A percentile compares a stretch with the other conserved stretches of the same genome.
phyloP scores from a whole-genome alignment of 192 early-diverging fungal species.

The Chytriomyces hyalinus region DNA sequence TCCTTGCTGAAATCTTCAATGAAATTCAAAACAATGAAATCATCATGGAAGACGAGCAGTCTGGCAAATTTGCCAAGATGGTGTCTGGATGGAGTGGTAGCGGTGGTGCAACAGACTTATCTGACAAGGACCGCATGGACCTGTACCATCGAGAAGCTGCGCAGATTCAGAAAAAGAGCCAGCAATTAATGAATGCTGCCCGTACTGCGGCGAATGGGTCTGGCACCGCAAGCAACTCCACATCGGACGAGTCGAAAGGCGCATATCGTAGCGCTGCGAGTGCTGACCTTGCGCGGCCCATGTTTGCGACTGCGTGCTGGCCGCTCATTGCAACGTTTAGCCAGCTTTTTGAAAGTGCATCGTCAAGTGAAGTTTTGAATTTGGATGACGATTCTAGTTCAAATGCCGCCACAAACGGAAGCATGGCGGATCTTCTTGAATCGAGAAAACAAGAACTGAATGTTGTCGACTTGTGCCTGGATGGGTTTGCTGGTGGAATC shows the following conservation, averaged over 20 bases:
- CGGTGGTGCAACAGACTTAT: conserved; percentile 45
- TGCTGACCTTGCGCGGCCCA: conserved; percentile 56
- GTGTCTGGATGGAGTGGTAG: conserved; percentile 46
- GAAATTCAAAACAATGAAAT: conserved; percentile 86
- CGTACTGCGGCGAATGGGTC: background rate
- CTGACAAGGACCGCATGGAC: conserved; percentile 58
- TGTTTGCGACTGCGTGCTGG: conserved; percentile 63
- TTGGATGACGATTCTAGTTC: conserved; percentile 37
- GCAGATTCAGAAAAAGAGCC: conserved; percentile 62
- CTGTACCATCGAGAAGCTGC: conserved; percentile 58
- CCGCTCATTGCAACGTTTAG: conserved; percentile 62
- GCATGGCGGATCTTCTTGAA: conserved; percentile 1
- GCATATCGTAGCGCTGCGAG: conserved; percentile 50
- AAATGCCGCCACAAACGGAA: background rate
- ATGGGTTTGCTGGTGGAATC: conserved; percentile 82
- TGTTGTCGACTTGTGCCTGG: conserved; percentile 69
- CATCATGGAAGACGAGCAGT: conserved; percentile 89
- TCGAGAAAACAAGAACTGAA: conserved; percentile 44
- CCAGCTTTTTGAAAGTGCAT: conserved; percentile 55
- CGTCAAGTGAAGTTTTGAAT: background rate
- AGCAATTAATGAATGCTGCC: conserved; percentile 44
- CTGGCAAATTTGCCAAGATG: conserved; percentile 59
- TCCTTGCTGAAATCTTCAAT: conserved; percentile 78
- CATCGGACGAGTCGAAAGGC: background rate
- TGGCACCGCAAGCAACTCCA: conserved; percentile 6